phyloP scores from a whole-genome alignment of 345 rosid genomes.

The Lumnitzera littorea region DNA sequence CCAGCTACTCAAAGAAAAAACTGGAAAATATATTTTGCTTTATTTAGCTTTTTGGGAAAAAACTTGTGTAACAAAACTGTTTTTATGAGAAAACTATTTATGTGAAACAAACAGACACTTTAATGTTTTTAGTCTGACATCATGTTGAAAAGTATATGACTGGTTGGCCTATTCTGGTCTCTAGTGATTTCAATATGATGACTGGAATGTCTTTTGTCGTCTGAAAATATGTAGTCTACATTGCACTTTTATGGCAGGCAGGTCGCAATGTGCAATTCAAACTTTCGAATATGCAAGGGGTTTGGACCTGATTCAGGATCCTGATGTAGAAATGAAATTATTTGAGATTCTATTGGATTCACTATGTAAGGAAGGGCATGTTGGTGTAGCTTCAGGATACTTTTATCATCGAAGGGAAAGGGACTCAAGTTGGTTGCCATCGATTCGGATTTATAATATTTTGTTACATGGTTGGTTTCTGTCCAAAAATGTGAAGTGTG shows the following conservation, averaged over 20 bases:
- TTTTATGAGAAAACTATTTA: no score
- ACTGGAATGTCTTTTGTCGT: not conserved
- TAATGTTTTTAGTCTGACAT: no score
- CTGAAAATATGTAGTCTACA: no score
- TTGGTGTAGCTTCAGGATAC: constrained; percentile 48
- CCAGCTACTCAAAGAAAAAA: no score
- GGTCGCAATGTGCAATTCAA: constrained; percentile 53
- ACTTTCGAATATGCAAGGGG: constrained; percentile 56
- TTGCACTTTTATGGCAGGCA: constrained; percentile 32
- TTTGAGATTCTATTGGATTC: constrained; percentile 75
- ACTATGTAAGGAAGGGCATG: constrained; percentile 72
- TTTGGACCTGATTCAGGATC: constrained; percentile 20
- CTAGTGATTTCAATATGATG: not conserved
- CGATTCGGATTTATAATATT: constrained; percentile 55
- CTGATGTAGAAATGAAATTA: constrained; percentile 30
- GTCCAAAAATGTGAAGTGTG: constrained; percentile 52
- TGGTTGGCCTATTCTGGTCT: no score
- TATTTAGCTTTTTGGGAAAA: no score
- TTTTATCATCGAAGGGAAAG: constrained; percentile 24
- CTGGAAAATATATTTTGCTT: no score
- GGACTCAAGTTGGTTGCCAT: constrained; percentile 43
- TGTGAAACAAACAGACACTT: no score
- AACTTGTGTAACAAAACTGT: no score
- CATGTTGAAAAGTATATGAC: no score
- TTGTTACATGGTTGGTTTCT: constrained; percentile 82